Base-by-base conservation (phyloP, 768 basidiomycete genomes). In the Macrolepiota albuminosa region DNA sequence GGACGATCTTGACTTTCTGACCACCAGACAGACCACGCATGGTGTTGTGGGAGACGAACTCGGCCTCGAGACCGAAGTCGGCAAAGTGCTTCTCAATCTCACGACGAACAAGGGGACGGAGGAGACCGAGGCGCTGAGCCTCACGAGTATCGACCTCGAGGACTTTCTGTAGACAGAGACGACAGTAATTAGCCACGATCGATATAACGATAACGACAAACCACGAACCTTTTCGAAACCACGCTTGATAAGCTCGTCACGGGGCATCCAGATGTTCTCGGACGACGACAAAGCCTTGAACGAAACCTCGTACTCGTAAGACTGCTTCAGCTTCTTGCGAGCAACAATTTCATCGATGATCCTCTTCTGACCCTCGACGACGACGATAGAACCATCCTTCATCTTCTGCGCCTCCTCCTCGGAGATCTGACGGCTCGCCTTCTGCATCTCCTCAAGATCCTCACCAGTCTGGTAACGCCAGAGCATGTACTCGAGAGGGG, bases 391-490 rank as follows among this genome's bases (percentile, higher is more conserved):
- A 33, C 95, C 95, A 68, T 98, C 95, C 82, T 95, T 92, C 95
- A 98, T 98, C 87, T 94, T 96, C 80, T 91, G 75, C 63, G 79
- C 76, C 75, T 98, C 95, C 73, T 91, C 94, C 57, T 89, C 93
- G 62, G 84, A 79, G 74, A 98, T 91, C 75, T 88, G 81, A 65
- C 93, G 90, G 74, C 75, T 87, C 59, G 92, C 94, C 85, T 97
- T 98, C 77, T 77, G 78, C 86, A 98, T 84, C 81, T 97, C 95
- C 79, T 98, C 95, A 73, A 97, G 77, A 82, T 98, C 95, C 76
- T 98, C 95, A 75, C 95, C 95, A 60, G 95, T 98, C 84, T 98
- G 95, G 87, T 97, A 98, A 78, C 95, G 95, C 95, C 95, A 98
- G 66, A 98, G 80, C 93, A 98, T 94, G 84, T 98, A 98, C 80